Base-by-base conservation (phyloP, 2,329 filamentous ascomycete genomes). In the Fusarium floridanum region DNA sequence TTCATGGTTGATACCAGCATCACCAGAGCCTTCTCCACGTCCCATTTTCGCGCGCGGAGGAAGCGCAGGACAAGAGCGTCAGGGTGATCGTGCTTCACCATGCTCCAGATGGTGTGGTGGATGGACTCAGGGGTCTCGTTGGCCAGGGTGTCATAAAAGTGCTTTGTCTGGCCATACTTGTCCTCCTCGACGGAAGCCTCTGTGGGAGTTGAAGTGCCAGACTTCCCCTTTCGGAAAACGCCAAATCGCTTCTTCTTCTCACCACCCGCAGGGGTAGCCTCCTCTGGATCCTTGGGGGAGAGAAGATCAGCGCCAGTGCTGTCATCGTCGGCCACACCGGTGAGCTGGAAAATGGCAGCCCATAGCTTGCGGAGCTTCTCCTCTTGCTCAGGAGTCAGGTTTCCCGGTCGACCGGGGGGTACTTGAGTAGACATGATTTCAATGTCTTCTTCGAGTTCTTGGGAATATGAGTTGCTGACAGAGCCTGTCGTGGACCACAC, bases 1-100 rank as follows among this genome's bases (percentile, higher is more conserved):
- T 94, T 93, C 90, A 98, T 94, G 1, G 97, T 98, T 3, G 95
- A 95, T 50, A 99, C 89, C 82, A 98, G 86, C 97, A 99, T 99
- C 75, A 98, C 89, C 29, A 98, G 88, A 5, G 97, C 97, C 81
- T 95, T 95, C 61, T 98, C 93, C 20, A 98, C 91, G 80, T 99
- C 95, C 97, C 97, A 99, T 84, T 97, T 97, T 55, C 95, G 89
- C n/a, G 95, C 95, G 61, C 95, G 89, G 66, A 98, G 86, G 83
- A 97, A 98, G 48, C 95, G 91, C 67, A 98, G 85, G 17, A 96
- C 85, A 20, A 97, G 86, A 3, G 92, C 93, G 84, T 99, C 97
- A 0, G 97, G 97, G 81, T 98, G 91, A 80, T 99, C 97, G 79
- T 97, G 93, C 86, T 98, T 99, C 68, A 96, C 90, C 95, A 98